Evolutionary conservation across 352 stramenopile genomes (phyloP).

Genomic region (Phytophthora syringae): DNA sequence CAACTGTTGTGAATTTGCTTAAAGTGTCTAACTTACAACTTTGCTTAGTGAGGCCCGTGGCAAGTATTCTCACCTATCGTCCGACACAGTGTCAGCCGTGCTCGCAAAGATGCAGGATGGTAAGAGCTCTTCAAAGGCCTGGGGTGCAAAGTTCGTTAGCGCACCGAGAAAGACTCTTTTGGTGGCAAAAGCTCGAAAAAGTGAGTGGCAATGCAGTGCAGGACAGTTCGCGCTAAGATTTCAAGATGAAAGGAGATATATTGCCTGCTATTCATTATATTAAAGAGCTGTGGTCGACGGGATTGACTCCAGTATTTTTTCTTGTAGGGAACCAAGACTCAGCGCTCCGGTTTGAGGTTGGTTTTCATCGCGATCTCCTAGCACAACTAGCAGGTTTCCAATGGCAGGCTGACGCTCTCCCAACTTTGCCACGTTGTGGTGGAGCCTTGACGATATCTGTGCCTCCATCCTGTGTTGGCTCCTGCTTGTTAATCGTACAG

Average conservation of each 20-base stretch:
- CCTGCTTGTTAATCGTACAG: conserved; percentile 5
- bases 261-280: background rate
- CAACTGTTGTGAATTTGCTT: conserved; percentile 1
- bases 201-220: too few relatives aligned
- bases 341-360: background rate
- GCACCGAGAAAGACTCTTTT: conserved; percentile 61
- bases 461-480: conserved; percentile 2
- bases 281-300: conserved; percentile 8
- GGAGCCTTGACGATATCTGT: conserved; percentile 4
- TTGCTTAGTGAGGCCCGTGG: conserved; percentile 48
- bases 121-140: conserved; percentile 59
- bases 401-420: conserved; percentile 41
- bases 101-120: conserved; percentile 78
- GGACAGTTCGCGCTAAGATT: too few relatives aligned
- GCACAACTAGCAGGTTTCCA: conserved; percentile 37
- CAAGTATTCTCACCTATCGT: conserved; percentile 74
- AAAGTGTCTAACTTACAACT: background rate
- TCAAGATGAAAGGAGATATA: background rate
- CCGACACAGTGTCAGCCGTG: conserved; percentile 68
- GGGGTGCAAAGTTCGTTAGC: conserved; percentile 47
- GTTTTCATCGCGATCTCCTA: conserved; percentile 20
- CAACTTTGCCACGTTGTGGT: conserved; percentile 34
- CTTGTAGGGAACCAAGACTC: conserved; percentile 10
- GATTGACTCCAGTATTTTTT: conserved; percentile 13
- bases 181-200: conserved; percentile 64